Evolutionary conservation across 129 eudicot genomes (phyloP).

Genomic region (Daucus carota): DNA sequence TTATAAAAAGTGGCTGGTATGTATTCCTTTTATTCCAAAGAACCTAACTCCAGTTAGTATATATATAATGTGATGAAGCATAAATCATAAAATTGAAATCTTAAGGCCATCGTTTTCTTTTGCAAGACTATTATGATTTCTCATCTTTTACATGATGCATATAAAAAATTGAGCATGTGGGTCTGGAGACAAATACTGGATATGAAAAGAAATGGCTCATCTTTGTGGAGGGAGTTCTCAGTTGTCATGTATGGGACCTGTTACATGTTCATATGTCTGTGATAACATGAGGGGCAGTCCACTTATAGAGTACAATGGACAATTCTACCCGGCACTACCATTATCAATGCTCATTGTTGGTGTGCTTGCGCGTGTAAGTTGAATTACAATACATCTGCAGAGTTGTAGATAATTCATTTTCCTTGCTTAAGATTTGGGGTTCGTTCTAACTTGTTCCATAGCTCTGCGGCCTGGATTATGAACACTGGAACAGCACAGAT

Average conservation of each 20-base stretch:
- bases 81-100: too few species aligned
- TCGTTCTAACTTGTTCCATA: too few species aligned
- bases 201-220: conserved; percentile 3
- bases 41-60: too few species aligned
- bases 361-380: not conserved
- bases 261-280: conserved; percentile 49
- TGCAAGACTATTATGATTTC: conserved; percentile 1
- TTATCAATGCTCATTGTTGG: not conserved
- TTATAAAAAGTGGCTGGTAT: not conserved
- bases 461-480: too few species aligned
- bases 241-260: conserved; percentile 34
- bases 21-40: too few species aligned
- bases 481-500: too few species aligned
- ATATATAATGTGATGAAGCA: too few species aligned
- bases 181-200: conserved; percentile 30
- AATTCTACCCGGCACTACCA: not conserved
- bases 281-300: conserved; percentile 3
- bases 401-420: not conserved
- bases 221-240: conserved; percentile 26
- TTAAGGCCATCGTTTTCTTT: not conserved
- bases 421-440: too few species aligned
- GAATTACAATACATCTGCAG: not conserved
- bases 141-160: conserved; percentile 5
- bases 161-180: conserved; percentile 29
- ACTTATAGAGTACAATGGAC: conserved; percentile 2